A percentile compares a stretch with the other conserved stretches of the same genome.
Conservation (phyloP, 352 stramenopile species). For the Phytophthora sansomeana region DNA sequence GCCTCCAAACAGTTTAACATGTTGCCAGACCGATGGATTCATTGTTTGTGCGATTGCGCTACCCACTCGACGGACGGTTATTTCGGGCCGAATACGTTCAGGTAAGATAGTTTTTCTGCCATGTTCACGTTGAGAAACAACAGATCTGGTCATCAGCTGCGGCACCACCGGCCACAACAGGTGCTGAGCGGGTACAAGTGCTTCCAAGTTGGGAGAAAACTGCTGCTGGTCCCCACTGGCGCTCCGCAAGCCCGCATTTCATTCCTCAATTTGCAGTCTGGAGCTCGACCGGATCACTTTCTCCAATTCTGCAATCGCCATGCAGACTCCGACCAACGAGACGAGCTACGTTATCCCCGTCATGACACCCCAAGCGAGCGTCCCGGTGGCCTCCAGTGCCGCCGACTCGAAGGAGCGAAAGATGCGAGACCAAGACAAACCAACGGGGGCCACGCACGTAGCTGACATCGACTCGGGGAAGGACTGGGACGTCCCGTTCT, state of each 20-base stretch:
- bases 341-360: slow-evolving; percentile 27
- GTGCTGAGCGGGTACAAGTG: slow-evolving; percentile 3
- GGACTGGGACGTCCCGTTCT: slow-evolving; percentile 44
- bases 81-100: slow-evolving; percentile 21
- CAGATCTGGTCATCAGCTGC: neutral
- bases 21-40: slow-evolving; percentile 5
- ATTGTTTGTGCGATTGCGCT: slow-evolving; percentile 7
- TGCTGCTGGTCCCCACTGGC: slow-evolving; percentile 19
- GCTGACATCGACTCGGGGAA: slow-evolving; percentile 18
- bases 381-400: slow-evolving; percentile 9
- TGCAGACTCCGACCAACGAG: slow-evolving; percentile 31
- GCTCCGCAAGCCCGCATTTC: slow-evolving; percentile 2
- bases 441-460: slow-evolving; percentile 25
- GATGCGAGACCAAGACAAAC: slow-evolving; percentile 14
- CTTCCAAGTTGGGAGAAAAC: slow-evolving; percentile 12
- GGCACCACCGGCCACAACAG: neutral
- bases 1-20: slow-evolving; percentile 1
- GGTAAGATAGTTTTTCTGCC: slow-evolving; percentile 26
- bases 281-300: neutral
- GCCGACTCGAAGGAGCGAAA: slow-evolving; percentile 30
- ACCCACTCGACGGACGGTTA: slow-evolving; percentile 15
- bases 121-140: neutral
- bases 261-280: slow-evolving; percentile 25
- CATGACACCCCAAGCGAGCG: slow-evolving; percentile 31
- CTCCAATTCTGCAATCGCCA: neutral